A percentile compares a stretch with the other conserved stretches of the same genome.
phyloP scores from a whole-genome alignment of 345 rosid genomes.

The Physaria fendleri region DNA sequence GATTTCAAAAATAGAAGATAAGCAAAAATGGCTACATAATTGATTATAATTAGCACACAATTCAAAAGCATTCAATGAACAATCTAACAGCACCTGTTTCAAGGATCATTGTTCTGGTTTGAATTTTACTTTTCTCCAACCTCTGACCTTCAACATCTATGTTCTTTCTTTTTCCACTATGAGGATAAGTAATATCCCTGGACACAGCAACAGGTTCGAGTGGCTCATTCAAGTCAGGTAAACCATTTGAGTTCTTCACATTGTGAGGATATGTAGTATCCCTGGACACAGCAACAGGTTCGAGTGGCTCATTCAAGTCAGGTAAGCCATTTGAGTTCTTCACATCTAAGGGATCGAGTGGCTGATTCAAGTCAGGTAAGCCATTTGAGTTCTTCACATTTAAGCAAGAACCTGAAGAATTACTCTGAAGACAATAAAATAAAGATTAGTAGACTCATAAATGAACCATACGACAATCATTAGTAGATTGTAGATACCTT shows the following conservation, averaged over 20 bases:
- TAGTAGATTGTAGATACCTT: constrained; percentile 76
- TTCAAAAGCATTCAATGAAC: background rate
- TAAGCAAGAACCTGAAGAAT: constrained; percentile 30
- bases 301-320: constrained; percentile 51
- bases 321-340: constrained; percentile 28
- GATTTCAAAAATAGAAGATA: constrained; percentile 7
- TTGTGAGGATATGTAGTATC: constrained; percentile 35
- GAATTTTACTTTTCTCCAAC: constrained; percentile 33
- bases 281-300: constrained; percentile 24
- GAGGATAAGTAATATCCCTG: constrained; percentile 35
- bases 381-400: constrained; percentile 22
- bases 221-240: constrained; percentile 55
- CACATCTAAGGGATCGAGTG: constrained; percentile 31
- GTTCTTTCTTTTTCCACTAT: constrained; percentile 33
- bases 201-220: constrained; percentile 22
- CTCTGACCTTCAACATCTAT: constrained; percentile 23
- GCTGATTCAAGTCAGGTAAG: constrained; percentile 49
- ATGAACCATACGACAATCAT: too few species aligned
- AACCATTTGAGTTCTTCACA: constrained; percentile 28
- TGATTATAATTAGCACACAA: background rate
- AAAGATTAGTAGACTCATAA: too few species aligned
- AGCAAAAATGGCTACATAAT: background rate
- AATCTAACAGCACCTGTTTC: constrained; percentile 28
- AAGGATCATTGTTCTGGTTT: constrained; percentile 17
- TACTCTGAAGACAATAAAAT: too few species aligned